Evolutionary conservation across 139 green algal species (phyloP), one percentile per base, ranked within the genome.

Genomic region (Chlorella vulgaris): DNA sequence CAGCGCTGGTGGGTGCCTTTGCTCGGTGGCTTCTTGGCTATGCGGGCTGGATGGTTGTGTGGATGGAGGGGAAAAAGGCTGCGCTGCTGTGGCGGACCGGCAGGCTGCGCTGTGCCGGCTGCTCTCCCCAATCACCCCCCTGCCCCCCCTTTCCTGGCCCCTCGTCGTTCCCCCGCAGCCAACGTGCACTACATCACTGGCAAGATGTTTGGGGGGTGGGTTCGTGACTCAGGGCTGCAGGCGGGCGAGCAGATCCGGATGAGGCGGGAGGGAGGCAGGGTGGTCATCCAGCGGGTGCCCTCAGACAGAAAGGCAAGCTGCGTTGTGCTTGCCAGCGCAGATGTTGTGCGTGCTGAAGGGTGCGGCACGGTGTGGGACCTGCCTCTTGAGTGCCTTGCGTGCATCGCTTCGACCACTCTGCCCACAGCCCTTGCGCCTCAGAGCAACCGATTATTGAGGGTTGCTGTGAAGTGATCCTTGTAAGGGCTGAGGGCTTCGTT

Each of bases 181-280:
- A 82, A 85, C 4, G 73, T 86, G 60, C 82, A 86, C 62, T 86
- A 86, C 78, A 61, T 86, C 28, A 82, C 82, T 4, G 78, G 78
- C 43, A 55, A 39, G 21, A 47, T 47, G 0, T 83, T 78, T 42
- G 51, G 67, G 7, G 38, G 19, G 26, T 83, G 78, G 78, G 28
- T 83, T 36, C 66, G 66, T 0, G 78, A 83, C 50, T 60, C 78
- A 3, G 67, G 78, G 7, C 78, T 83, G 78, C 66, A 60, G 38
- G 78, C 67, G 22, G 62, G 67, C 10, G 78, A 83, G 36, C 78
- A 83, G 66, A 70, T 83, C 66, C 78, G 66, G 4, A 43, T 83
- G 66, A 51, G 53, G 40, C 50, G 38, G 35, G 76, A 82, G 31
- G 43, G 62, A 33, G 26, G 76, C 29, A 42, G 63, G 8, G 43